Conservation (phyloP, 1,284 basidiomycete genomes). For the Cryptococcus sp. region DNA sequence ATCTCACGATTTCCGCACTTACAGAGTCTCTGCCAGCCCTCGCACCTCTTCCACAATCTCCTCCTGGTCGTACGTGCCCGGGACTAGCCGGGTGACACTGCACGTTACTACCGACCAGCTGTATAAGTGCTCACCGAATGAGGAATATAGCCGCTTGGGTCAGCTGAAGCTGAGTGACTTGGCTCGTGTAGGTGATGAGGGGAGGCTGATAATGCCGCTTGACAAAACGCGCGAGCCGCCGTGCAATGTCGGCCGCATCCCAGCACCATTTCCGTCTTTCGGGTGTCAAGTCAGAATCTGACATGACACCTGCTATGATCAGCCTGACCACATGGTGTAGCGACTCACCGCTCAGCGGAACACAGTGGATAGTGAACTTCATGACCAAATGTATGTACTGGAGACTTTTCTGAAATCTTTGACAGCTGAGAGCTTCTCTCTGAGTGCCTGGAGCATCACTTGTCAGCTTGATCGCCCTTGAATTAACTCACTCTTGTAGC, state of each 20-base stretch:
- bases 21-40: not conserved
- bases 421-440: not conserved
- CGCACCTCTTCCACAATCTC: not conserved
- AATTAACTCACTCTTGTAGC: not conserved
- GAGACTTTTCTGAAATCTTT: conserved; percentile 3
- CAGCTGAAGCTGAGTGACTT: conserved; percentile 9
- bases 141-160: conserved; percentile 6
- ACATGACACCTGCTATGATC: not conserved
- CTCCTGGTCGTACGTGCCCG: not conserved
- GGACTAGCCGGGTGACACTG: not conserved
- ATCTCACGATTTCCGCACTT: not conserved
- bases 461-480: not conserved
- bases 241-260: not conserved
- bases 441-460: not conserved
- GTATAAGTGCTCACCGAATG: not conserved
- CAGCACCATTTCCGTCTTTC: not conserved
- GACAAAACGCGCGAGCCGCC: not conserved
- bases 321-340: not conserved
- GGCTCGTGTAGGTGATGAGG: conserved; percentile 3
- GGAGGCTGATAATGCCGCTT: conserved; percentile 6
- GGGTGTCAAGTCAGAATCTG: not conserved
- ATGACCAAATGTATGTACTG: conserved; percentile 2
- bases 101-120: not conserved
- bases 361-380: conserved; percentile 6
- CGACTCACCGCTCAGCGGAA: conserved; percentile 3